Conservation (phyloP, 768 basidiomycete species). For the Pseudohyphozyma bogoriensis region DNA sequence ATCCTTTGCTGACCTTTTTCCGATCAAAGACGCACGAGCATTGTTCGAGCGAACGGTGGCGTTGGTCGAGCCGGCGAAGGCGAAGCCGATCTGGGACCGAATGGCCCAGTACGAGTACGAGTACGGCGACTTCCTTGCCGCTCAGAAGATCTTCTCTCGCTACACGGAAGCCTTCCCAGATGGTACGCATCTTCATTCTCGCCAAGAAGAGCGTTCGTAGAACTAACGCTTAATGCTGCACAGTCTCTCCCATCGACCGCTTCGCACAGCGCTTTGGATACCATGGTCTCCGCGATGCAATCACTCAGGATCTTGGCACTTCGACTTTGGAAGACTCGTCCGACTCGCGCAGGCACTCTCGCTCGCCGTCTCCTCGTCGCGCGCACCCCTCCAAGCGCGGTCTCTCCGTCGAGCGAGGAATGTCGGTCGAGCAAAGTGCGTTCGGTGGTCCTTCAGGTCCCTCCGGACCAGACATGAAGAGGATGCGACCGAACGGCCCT, state of each 20-base stretch:
- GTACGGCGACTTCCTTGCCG: constrained; percentile 80
- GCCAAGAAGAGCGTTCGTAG: no score
- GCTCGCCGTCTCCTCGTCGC: constrained; percentile 8
- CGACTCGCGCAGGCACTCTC: constrained; percentile 1
- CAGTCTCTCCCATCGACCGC: constrained; percentile 84
- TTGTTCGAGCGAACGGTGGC: constrained; percentile 81
- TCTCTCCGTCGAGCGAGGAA: constrained; percentile 19
- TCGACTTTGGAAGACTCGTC: constrained; percentile 1
- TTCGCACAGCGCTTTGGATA: constrained; percentile 44
- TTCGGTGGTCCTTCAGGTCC: background rate
- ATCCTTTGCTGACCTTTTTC: constrained; percentile 8
- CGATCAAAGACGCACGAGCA: constrained; percentile 71
- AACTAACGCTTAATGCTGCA: no score
- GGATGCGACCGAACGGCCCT: background rate
- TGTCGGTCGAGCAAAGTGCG: background rate
- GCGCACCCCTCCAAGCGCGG: constrained; percentile 19
- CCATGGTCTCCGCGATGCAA: constrained; percentile 75
- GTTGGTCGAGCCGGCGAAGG: constrained; percentile 57
- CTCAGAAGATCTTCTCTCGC: constrained; percentile 78
- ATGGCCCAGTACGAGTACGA: constrained; percentile 95
- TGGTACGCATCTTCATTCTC: constrained; percentile 44
- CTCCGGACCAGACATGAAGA: background rate
- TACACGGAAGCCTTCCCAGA: constrained; percentile 78
- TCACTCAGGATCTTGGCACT: constrained; percentile 76
- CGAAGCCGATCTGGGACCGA: constrained; percentile 82